A percentile compares a stretch with the other conserved stretches of the same genome.
Evolutionary conservation across 352 stramenopile genomes (phyloP).

Genomic region (Phytophthora litchii): DNA sequence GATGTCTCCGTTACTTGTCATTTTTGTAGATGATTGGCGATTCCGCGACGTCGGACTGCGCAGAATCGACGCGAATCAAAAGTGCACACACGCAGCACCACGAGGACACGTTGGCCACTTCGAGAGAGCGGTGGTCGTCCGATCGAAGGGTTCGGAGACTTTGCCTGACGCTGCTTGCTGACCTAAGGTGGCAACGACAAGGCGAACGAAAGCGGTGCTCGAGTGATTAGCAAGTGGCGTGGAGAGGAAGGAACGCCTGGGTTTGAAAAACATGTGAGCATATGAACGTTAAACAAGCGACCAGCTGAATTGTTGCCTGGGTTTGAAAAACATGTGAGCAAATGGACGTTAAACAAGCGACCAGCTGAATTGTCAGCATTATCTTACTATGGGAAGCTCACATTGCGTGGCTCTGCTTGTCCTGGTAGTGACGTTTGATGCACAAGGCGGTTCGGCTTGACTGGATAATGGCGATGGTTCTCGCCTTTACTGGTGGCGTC

Average conservation of each 20-base stretch:
- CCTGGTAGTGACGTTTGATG: neutral
- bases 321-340: constrained; percentile 21
- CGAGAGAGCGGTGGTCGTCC: constrained; percentile 22
- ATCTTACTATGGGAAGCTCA: neutral
- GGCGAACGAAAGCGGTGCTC: constrained; percentile 12
- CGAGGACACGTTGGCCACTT: constrained; percentile 16
- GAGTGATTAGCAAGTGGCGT: constrained; percentile 18
- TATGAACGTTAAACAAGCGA: constrained; percentile 1
- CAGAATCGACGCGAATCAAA: constrained; percentile 27
- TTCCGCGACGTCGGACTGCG: constrained; percentile 23
- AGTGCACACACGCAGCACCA: constrained; percentile 14
- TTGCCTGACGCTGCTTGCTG: constrained; percentile 26
- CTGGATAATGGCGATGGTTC: constrained; percentile 3
- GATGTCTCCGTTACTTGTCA: constrained; percentile 33
- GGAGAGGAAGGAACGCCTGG: neutral
- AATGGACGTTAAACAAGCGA: neutral
- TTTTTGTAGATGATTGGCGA: constrained; percentile 14
- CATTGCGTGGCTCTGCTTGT: neutral
- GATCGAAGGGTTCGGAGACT: constrained; percentile 30
- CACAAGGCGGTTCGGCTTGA: neutral
- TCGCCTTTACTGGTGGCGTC: constrained; percentile 17
- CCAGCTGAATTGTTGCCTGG: constrained; percentile 5
- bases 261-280: constrained; percentile 21
- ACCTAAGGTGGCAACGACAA: constrained; percentile 11
- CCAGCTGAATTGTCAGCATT: constrained; percentile 7